A percentile compares a stretch with the other conserved stretches of the same genome.
These are phyloP conservation scores for Ceratopteris richardii DNA, from an alignment of 75 land plant species.

Conservation along the genomic window DNA sequence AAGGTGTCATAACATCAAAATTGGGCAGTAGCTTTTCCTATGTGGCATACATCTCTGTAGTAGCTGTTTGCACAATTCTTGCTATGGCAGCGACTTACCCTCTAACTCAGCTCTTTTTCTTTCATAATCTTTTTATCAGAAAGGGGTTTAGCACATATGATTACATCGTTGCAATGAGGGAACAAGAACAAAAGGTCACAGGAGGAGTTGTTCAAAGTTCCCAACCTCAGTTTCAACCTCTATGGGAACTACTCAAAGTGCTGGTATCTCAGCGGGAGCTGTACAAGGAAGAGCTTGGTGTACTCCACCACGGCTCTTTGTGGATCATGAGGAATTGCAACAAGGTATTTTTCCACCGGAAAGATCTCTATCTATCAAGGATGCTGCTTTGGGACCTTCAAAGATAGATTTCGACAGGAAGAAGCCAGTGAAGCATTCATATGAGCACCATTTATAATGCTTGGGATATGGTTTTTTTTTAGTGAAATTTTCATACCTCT, in stretches of 20 bases:
- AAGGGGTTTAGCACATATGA: slow-evolving; percentile 33
- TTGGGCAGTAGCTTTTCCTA: slow-evolving; percentile 30
- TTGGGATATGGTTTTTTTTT: too few relatives aligned
- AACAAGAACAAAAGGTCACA: slow-evolving; percentile 13
- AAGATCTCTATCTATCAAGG: too few relatives aligned
- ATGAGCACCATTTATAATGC: too few relatives aligned
- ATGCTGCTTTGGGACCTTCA: too few relatives aligned
- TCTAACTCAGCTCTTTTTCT: slow-evolving; percentile 25
- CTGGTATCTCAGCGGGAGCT: slow-evolving; percentile 18
- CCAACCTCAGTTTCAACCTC: slow-evolving; percentile 17
- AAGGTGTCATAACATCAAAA: slow-evolving; percentile 18
- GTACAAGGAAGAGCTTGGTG: slow-evolving; percentile 19
- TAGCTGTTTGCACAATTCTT: slow-evolving; percentile 16
- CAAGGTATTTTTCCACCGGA: too few relatives aligned
- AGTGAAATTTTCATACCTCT: too few relatives aligned
- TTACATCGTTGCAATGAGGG: slow-evolving; percentile 28
- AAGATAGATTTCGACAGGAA: too few relatives aligned
- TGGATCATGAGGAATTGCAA: slow-evolving; percentile 25
- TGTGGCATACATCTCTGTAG: slow-evolving; percentile 19
- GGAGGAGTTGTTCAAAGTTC: slow-evolving; percentile 3
- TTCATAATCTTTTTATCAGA: slow-evolving; percentile 24
- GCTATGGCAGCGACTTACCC: slow-evolving; percentile 23
- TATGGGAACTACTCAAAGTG: slow-evolving; percentile 17
- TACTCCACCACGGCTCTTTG: slow-evolving; percentile 24
- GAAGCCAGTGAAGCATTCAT: too few relatives aligned